A percentile compares a stretch with the other conserved stretches of the same genome.
These are phyloP conservation scores for Lipomyces sp. DNA, from an alignment of 805 yeast species.

Conservation along the genomic window DNA sequence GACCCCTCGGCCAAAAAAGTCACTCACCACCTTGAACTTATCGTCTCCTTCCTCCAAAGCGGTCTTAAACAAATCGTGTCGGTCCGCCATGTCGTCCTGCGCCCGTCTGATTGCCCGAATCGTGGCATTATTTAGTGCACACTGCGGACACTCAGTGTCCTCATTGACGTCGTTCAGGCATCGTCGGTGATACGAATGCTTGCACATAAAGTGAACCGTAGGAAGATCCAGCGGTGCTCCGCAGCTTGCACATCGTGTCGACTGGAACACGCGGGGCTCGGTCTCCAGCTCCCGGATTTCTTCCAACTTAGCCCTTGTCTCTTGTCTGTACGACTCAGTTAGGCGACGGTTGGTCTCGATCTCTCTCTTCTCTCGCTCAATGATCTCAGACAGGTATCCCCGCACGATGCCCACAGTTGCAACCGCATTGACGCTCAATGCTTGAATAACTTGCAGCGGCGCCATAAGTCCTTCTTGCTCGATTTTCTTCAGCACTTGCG, in stretches of 20 bases:
- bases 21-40: constrained; percentile 74
- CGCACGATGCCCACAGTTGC: constrained; percentile 75
- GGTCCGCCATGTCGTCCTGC: constrained; percentile 65
- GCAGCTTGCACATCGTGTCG: constrained; percentile 70
- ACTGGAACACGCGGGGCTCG: constrained; percentile 61
- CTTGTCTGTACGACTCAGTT: constrained; percentile 67
- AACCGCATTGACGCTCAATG: constrained; percentile 63
- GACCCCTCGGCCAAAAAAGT: constrained; percentile 87
- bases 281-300: constrained; percentile 58
- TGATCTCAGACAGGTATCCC: constrained; percentile 65
- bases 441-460: constrained; percentile 76
- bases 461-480: constrained; percentile 61
- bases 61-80: constrained; percentile 65
- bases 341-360: constrained; percentile 70
- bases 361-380: constrained; percentile 64
- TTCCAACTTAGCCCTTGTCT: constrained; percentile 59
- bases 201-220: constrained; percentile 79
- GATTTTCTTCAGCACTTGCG: constrained; percentile 59
- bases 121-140: constrained; percentile 73
- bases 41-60: constrained; percentile 59
- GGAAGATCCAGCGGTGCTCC: constrained; percentile 72
- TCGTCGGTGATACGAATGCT: constrained; percentile 82
- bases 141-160: constrained; percentile 67
- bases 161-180: constrained; percentile 56
- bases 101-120: constrained; percentile 60